These are phyloP conservation scores for Tuber calosporum DNA, from an alignment of 495 filamentous ascomycete genomes.

Conservation along the genomic window DNA sequence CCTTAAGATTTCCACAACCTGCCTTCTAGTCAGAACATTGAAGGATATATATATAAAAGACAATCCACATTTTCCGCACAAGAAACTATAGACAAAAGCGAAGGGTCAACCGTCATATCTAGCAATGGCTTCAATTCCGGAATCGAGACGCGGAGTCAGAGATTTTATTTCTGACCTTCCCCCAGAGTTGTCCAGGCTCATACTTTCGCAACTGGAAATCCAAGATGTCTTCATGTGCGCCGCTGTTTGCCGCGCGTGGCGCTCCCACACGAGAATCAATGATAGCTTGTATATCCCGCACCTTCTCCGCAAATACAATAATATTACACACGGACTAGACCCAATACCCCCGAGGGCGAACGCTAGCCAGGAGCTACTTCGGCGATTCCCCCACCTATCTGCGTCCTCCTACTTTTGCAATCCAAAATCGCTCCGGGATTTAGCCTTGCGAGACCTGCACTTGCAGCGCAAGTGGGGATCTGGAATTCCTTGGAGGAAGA, in stretches of 20 bases:
- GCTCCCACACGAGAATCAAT: slow-evolving; percentile 30
- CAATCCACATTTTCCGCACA: background rate
- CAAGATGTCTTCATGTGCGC: slow-evolving; percentile 32
- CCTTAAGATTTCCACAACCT: background rate
- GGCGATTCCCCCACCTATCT: slow-evolving; percentile 25
- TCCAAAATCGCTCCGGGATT: slow-evolving; percentile 25
- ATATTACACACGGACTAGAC: slow-evolving; percentile 25
- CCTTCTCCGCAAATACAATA: slow-evolving; percentile 31
- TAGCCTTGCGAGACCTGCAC: slow-evolving; percentile 25
- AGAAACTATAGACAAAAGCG: background rate
- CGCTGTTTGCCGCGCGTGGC: slow-evolving; percentile 33
- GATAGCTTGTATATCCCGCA: slow-evolving; percentile 29
- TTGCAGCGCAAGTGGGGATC: slow-evolving; percentile 30
- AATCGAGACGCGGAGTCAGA: slow-evolving; percentile 6
- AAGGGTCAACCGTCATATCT: background rate
- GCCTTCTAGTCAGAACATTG: background rate
- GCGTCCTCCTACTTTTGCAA: slow-evolving; percentile 31
- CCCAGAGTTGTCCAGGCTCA: slow-evolving; percentile 28
- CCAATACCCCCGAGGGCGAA: slow-evolving; percentile 24
- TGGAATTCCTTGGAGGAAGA: slow-evolving; percentile 19
- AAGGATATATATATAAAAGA: background rate
- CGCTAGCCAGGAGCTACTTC: slow-evolving; percentile 25
- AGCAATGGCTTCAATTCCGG: background rate
- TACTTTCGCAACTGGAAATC: slow-evolving; percentile 31
- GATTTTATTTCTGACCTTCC: slow-evolving; percentile 36